Evolutionary conservation across 805 yeast genomes (phyloP), one percentile per base, ranked within the genome.

Genomic region (Metschnikowia bowlesiae): DNA sequence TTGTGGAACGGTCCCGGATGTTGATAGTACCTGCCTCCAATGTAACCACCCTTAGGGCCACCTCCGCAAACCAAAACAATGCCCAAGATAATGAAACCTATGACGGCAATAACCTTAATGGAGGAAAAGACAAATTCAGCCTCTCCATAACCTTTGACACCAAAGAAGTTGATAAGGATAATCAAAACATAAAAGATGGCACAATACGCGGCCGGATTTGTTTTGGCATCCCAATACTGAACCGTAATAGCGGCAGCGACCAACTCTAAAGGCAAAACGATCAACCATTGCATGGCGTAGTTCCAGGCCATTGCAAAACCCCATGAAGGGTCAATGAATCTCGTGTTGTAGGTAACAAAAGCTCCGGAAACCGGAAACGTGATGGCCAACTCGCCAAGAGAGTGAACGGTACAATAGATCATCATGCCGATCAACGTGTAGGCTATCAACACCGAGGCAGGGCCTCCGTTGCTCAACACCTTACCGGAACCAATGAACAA

Each of bases 301-400:
- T 82, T 82, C 87, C 86, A 81, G 37, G 87, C 87, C 63, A 83
- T 80, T 44, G 89, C 82, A 61, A 85, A 85, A 1, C 89, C 89
- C 63, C 83, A 72, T 22, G 86, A 80, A 13, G 84, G 84, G 54
- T 84, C 89, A 38, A 84, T 71, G 78, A 84, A 76, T 56, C 89
- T 71, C 44, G 82, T 74, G 73, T 86, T 59, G 79, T 73, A 57
- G 75, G 90, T 63, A 74, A 82, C 79, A 61, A 71, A 70, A 7
- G 70, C 66, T 40, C 78, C 78, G 46, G 74, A 61, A 28, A 78
- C 75, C 2, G 83, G 83, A 63, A 71, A 79, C 1, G 79, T 73
- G 34, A 79, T 80, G 26, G 79, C 78, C 69, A 76, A 62, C 68
- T 81, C 68, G 55, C 72, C 73, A 69, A 79, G 61, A 14, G 80